A percentile compares a stretch with the other conserved stretches of the same genome.
Conservation (phyloP, 768 basidiomycete genomes). For the Pleurotus cornucopiae region DNA sequence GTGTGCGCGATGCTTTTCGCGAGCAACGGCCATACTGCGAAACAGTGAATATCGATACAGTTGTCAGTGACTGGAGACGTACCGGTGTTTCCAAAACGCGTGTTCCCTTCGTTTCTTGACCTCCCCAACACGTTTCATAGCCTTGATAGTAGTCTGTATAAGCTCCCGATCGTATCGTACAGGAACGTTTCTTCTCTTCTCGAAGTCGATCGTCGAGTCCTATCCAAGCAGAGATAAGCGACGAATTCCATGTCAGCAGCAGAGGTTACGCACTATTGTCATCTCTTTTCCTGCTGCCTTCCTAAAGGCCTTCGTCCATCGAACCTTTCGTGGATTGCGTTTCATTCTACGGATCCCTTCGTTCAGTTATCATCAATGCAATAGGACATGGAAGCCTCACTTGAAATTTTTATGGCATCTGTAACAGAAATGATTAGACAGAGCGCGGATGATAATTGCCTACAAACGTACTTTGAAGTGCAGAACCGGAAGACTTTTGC, state of each 20-base stretch:
- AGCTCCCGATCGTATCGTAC: constrained; percentile 96
- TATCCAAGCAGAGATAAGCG: constrained; percentile 23
- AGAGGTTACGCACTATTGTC: constrained; percentile 75
- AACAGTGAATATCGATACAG: constrained; percentile 3
- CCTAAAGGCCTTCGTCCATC: constrained; percentile 99
- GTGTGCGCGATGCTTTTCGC: constrained; percentile 72
- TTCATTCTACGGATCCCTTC: constrained; percentile 70
- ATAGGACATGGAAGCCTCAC: constrained; percentile 29
- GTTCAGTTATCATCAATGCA: too few species aligned
- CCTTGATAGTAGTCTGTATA: constrained; percentile 88
- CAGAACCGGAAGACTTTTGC: constrained; percentile 98
- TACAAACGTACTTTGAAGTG: constrained; percentile 77
- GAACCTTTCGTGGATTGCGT: constrained; percentile 96
- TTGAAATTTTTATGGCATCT: constrained; percentile 99
- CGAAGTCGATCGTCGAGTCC: constrained; percentile 99
- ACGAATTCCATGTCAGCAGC: neutral
- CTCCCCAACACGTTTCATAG: constrained; percentile 93
- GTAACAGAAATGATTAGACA: constrained; percentile 6
- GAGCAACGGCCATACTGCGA: constrained; percentile 77
- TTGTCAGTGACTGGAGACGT: constrained; percentile 12
- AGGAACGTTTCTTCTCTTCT: constrained; percentile 96
- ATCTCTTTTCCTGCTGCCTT: constrained; percentile 99
- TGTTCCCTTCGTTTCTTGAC: constrained; percentile 88
- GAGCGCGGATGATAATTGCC: neutral
- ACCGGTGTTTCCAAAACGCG: constrained; percentile 95